Conservation (phyloP, 129 eudicot species). For the Flaveria sonorensis region DNA sequence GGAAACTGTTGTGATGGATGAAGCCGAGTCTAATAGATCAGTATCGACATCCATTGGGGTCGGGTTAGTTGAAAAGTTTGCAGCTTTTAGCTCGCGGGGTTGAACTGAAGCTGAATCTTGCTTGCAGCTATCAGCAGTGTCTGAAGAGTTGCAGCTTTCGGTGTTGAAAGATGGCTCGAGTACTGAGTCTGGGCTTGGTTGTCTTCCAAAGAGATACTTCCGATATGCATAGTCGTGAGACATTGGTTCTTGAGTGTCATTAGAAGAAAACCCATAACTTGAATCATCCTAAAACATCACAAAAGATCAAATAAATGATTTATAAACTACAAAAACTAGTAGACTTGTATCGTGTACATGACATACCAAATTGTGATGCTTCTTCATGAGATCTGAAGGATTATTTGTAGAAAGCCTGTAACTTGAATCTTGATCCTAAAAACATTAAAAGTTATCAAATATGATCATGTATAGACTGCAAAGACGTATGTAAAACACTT, state of each 20-base stretch:
- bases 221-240: conserved; percentile 32
- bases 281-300: conserved; percentile 29
- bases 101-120: conserved; percentile 54
- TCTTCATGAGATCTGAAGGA: too few species aligned
- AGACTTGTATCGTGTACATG: not conserved
- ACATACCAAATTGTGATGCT: too few species aligned
- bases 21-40: conserved; percentile 79
- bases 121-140: conserved; percentile 56
- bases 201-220: conserved; percentile 41
- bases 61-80: conserved; percentile 33
- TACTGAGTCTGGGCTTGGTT: conserved; percentile 79
- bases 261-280: conserved; percentile 33
- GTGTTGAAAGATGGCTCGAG: conserved; percentile 64
- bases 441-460: too few species aligned
- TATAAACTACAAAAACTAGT: conserved; percentile 3
- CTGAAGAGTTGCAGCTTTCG: conserved; percentile 78
- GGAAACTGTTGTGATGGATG: conserved; percentile 44
- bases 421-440: too few species aligned
- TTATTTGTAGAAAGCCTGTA: too few species aligned
- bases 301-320: not conserved
- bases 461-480: too few species aligned
- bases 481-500: too few species aligned
- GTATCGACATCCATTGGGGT: conserved; percentile 49
- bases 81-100: conserved; percentile 34
- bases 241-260: conserved; percentile 36